Evolutionary conservation across 345 rosid species (phyloP).

Genomic region (Eucalyptus curtisii): DNA sequence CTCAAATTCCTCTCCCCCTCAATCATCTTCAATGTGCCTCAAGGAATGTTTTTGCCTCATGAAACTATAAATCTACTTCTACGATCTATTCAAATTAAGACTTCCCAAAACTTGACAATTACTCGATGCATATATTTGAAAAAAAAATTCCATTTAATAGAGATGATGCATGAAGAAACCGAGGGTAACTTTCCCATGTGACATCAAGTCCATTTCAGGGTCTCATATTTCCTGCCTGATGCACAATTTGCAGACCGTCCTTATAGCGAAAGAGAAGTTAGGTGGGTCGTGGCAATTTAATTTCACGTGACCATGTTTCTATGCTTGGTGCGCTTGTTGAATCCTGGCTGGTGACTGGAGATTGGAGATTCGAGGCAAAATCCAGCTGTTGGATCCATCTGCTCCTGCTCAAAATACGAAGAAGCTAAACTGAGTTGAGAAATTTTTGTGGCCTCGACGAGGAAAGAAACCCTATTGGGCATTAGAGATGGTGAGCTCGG

Average conservation of each 20-base stretch:
- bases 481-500: neutral
- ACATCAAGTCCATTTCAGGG: neutral
- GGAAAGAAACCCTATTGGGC: neutral
- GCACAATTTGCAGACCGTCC: neutral
- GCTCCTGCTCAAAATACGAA: neutral
- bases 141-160: neutral
- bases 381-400: neutral
- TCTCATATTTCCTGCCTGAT: neutral
- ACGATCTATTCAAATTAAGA: neutral
- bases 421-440: neutral
- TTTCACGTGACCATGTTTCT: neutral
- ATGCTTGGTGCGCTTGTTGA: neutral
- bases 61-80: neutral
- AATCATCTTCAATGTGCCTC: neutral
- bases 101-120: neutral
- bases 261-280: neutral
- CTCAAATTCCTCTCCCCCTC: neutral
- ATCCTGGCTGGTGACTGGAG: neutral
- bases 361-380: neutral
- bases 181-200: neutral
- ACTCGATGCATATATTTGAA: neutral
- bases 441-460: neutral
- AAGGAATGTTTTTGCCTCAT: neutral
- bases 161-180: neutral
- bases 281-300: neutral